A percentile compares a stretch with the other conserved stretches of the same genome.
Conservation (phyloP, 345 rosid species). For the Litchi chinensis region DNA sequence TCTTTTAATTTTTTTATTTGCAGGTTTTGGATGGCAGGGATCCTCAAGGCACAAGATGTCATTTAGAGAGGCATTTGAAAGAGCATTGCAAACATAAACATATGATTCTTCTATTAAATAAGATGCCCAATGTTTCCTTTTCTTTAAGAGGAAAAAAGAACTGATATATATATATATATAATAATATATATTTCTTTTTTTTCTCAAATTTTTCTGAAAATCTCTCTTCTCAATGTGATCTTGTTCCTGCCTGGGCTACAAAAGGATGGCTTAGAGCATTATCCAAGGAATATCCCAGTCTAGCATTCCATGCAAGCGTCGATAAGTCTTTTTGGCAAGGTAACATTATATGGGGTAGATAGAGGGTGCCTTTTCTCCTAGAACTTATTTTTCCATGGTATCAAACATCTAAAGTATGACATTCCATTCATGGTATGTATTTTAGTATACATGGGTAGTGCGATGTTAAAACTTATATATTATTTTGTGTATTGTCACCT, state of each 20-base stretch:
- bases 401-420: not conserved
- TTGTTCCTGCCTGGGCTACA: slow-evolving; percentile 96
- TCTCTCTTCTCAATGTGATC: slow-evolving; percentile 67
- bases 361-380: not conserved
- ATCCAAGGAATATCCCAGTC: slow-evolving; percentile 90
- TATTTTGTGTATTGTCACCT: not conserved
- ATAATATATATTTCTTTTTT: too few relatives aligned
- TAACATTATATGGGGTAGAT: slow-evolving; percentile 21
- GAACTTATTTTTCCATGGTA: not conserved
- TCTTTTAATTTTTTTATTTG: slow-evolving; percentile 16
- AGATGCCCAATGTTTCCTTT: slow-evolving; percentile 43
- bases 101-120: slow-evolving; percentile 88
- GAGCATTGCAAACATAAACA: slow-evolving; percentile 92
- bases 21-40: slow-evolving; percentile 98
- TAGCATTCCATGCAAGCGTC: slow-evolving; percentile 95
- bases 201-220: not conserved
- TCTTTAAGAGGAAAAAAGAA: not conserved
- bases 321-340: slow-evolving; percentile 97
- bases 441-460: not conserved
- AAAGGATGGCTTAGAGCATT: slow-evolving; percentile 86
- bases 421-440: not conserved
- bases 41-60: slow-evolving; percentile 95
- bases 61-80: slow-evolving; percentile 83
- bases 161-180: too few relatives aligned
- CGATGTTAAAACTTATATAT: not conserved